These are phyloP conservation scores for Hirschioporus abietinus DNA, from an alignment of 768 basidiomycete genomes.

Conservation along the genomic window DNA sequence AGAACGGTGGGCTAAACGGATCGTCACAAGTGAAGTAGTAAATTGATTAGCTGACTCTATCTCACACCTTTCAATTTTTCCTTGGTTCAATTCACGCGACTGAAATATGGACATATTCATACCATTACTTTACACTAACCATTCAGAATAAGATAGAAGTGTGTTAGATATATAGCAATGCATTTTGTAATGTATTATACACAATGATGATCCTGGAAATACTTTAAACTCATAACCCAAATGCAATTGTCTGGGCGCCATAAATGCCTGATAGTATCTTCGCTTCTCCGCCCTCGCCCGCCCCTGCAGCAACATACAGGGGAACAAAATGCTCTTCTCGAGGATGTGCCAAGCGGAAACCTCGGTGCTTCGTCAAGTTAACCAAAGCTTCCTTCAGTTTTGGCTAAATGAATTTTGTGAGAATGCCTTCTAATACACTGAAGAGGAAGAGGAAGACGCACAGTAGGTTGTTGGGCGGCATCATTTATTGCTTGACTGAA, in stretches of 20 bases:
- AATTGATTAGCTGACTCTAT: conserved; percentile 7
- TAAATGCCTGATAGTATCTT: conserved; percentile 47
- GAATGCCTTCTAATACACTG: conserved; percentile 1
- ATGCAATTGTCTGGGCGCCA: conserved; percentile 61
- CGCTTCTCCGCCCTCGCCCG: conserved; percentile 51
- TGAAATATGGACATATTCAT: neutral
- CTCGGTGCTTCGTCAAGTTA: conserved; percentile 48
- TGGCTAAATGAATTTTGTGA: conserved; percentile 27
- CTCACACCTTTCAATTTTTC: too few relatives aligned
- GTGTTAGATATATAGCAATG: neutral
- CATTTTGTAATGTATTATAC: neutral
- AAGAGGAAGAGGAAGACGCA: conserved; percentile 25
- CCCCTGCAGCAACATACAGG: conserved; percentile 71
- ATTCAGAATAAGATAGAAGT: neutral
- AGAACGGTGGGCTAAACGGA: conserved; percentile 44
- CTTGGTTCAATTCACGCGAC: neutral
- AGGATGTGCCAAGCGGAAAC: conserved; percentile 67
- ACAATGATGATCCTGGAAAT: neutral
- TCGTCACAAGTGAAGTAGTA: conserved; percentile 45
- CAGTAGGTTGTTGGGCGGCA: conserved; percentile 46
- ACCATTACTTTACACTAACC: neutral
- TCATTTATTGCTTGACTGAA: conserved; percentile 58
- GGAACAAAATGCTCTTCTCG: conserved; percentile 81
- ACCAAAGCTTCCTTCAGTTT: conserved; percentile 52
- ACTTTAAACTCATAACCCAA: conserved; percentile 37